Base-by-base conservation (phyloP, 768 basidiomycete genomes). In the Mycena kentingensis region DNA sequence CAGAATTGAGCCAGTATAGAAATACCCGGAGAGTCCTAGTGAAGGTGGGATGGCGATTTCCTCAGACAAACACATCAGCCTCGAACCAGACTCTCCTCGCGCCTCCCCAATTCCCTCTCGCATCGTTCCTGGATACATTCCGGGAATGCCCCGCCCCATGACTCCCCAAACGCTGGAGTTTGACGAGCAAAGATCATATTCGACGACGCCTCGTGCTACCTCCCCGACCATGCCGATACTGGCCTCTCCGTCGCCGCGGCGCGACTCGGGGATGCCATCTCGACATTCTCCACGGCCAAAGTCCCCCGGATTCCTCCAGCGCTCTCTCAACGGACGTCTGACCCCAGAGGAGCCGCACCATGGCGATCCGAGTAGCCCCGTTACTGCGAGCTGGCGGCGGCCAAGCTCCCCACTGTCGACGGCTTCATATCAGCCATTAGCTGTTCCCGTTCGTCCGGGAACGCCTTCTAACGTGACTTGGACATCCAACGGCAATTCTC, bases 101-200 rank as follows among this genome's bases (percentile, higher is more conserved):
- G 68, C 80, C 43, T 86, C 84, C 2, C 86, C 87, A 36, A 73
- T 84, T 21, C 84, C 85, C 24, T 74, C 82, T 39, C 80, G 81
- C 37, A 81, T 74, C 3, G 64, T 90, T 19, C 90, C 91, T 49
- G 91, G 91, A 13, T 93, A 93, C 68, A 84, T 91, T 51, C 91
- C 91, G 21, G 91, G 91, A 11, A 93, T 93, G 91, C 88, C 88
- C 19, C 76, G 91, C 35, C 91, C 91, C 16, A 91, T 93, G 87
- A 93, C 91, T 5, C 91, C 91, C n/a, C 85, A 90, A 57, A 61
- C 72, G 5, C 72, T 79, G 27, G 91, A 91, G 42, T 65, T 77
- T 25, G 90, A 92, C 49, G 88, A 90, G 53, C 80, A 82, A 61
- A 72, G 79, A 37, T 83, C 83, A 8, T 85, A 82, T 52, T 88